Conservation (phyloP, 129 eudicot genomes). For the Cynara cardunculus region DNA sequence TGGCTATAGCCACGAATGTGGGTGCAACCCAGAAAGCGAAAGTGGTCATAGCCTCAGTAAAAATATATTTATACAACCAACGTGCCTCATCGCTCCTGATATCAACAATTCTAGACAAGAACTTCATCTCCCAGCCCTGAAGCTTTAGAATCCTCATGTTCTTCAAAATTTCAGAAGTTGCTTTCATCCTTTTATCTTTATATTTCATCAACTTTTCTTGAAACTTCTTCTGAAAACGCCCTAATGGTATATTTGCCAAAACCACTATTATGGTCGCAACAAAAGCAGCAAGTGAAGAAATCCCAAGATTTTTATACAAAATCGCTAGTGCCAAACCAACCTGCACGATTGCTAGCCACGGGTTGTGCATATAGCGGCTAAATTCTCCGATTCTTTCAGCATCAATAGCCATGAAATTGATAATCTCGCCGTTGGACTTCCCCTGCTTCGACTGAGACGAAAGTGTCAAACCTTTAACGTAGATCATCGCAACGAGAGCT, state of each 20-base stretch:
- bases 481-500: slow-evolving; percentile 61
- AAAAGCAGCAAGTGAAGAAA: slow-evolving; percentile 62
- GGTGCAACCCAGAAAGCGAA: slow-evolving; percentile 76
- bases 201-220: slow-evolving; percentile 74
- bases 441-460: slow-evolving; percentile 64
- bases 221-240: slow-evolving; percentile 48
- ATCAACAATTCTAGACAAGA: slow-evolving; percentile 56
- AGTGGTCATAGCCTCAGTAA: slow-evolving; percentile 38
- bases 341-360: slow-evolving; percentile 64
- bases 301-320: slow-evolving; percentile 65
- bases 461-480: slow-evolving; percentile 71
- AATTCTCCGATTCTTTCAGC: slow-evolving; percentile 73
- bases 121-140: slow-evolving; percentile 95
- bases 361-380: slow-evolving; percentile 70
- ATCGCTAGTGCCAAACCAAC: slow-evolving; percentile 54
- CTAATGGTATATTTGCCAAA: slow-evolving; percentile 72
- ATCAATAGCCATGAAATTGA: slow-evolving; percentile 85
- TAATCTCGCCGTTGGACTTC: slow-evolving; percentile 72
- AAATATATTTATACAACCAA: slow-evolving; percentile 51
- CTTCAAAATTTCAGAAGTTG: slow-evolving; percentile 81
- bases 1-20: slow-evolving; percentile 57
- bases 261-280: slow-evolving; percentile 53
- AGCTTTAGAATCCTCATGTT: slow-evolving; percentile 95
- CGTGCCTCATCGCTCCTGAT: slow-evolving; percentile 50
- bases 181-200: slow-evolving; percentile 83